phyloP scores from a whole-genome alignment of 23 red algal species.

The Pyropia haitanensis region DNA sequence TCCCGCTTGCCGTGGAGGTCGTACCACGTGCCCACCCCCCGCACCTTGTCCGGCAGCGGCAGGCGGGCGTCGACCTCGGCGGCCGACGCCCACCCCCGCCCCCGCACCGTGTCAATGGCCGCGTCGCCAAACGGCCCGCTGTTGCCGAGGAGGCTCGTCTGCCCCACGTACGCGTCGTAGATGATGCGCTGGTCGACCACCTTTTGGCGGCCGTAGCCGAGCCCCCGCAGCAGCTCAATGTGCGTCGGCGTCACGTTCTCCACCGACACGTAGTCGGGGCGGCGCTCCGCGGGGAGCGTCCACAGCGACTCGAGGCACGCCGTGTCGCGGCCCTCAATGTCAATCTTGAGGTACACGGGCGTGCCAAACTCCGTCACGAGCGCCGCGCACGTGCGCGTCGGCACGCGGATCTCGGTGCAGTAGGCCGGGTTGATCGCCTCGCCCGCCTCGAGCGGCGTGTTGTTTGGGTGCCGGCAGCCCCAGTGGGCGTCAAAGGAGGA shows the following conservation, averaged over 20 bases:
- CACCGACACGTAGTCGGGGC: constrained; percentile 24
- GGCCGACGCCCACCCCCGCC: constrained; percentile 16
- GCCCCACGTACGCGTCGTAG: constrained; percentile 6
- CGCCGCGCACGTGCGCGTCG: constrained; percentile 17
- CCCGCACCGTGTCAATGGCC: constrained; percentile 15
- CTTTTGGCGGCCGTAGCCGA: constrained; percentile 28
- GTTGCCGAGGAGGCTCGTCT: constrained; percentile 1
- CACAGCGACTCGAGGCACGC: constrained; percentile 26
- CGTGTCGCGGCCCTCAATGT: constrained; percentile 31
- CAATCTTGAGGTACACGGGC: constrained; percentile 28
- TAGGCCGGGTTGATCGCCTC: constrained; percentile 6
- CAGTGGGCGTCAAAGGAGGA: constrained; percentile 20
- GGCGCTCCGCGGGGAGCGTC: constrained; percentile 6
- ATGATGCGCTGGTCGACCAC: constrained; percentile 20
- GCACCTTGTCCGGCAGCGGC: constrained; percentile 15
- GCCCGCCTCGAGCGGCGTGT: not conserved
- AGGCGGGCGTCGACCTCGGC: constrained; percentile 20
- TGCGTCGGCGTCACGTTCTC: constrained; percentile 26
- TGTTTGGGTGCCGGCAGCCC: constrained; percentile 12
- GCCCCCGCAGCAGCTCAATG: constrained; percentile 10
- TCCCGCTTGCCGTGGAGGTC: constrained; percentile 25
- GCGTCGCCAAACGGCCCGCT: constrained; percentile 43
- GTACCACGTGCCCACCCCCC: constrained; percentile 13
- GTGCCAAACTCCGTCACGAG: constrained; percentile 30
- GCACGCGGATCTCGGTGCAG: constrained; percentile 16